Conservation (phyloP, 2,329 filamentous ascomycete genomes). For the Penicillium sp. region DNA sequence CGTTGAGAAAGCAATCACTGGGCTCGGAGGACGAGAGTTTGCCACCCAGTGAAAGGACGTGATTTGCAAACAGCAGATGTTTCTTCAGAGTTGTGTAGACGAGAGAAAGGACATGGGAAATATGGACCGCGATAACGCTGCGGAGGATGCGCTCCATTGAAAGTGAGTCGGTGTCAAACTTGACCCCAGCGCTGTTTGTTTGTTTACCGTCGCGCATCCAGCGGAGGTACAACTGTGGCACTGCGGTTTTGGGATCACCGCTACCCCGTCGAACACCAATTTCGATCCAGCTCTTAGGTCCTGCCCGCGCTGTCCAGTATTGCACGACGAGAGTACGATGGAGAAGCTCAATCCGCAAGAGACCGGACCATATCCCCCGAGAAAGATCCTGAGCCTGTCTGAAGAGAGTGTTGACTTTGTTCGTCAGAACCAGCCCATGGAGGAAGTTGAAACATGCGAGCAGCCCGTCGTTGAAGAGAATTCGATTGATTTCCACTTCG, state of each 20-base stretch:
- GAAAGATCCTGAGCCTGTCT: slow-evolving; percentile 69
- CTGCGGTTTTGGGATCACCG: slow-evolving; percentile 7
- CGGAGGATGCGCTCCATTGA: slow-evolving; percentile 70
- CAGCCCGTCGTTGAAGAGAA: slow-evolving; percentile 65
- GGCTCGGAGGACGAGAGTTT: slow-evolving; percentile 57
- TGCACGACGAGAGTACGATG: slow-evolving; percentile 80
- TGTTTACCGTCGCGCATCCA: slow-evolving; percentile 85
- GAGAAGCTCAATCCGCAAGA: slow-evolving; percentile 69
- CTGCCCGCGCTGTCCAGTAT: slow-evolving; percentile 73
- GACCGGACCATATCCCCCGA: slow-evolving; percentile 68
- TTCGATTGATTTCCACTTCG: slow-evolving; percentile 65
- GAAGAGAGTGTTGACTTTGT: slow-evolving; percentile 78
- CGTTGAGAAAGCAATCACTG: slow-evolving; percentile 58
- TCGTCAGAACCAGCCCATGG: slow-evolving; percentile 80
- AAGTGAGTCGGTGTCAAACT: slow-evolving; percentile 60
- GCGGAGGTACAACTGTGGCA: slow-evolving; percentile 45
- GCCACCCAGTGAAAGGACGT: slow-evolving; percentile 54
- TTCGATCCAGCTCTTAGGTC: slow-evolving; percentile 83
- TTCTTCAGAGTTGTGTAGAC: slow-evolving; percentile 57
- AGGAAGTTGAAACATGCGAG: slow-evolving; percentile 76
- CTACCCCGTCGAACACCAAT: slow-evolving; percentile 57
- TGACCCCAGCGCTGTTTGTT: slow-evolving; percentile 60
- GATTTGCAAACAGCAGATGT: slow-evolving; percentile 56
- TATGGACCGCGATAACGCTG: slow-evolving; percentile 68
- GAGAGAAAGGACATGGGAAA: slow-evolving; percentile 62